A percentile compares a stretch with the other conserved stretches of the same genome.
Conservation (phyloP, 2,329 filamentous ascomycete species). For the Aspergillus costaricaensis region DNA sequence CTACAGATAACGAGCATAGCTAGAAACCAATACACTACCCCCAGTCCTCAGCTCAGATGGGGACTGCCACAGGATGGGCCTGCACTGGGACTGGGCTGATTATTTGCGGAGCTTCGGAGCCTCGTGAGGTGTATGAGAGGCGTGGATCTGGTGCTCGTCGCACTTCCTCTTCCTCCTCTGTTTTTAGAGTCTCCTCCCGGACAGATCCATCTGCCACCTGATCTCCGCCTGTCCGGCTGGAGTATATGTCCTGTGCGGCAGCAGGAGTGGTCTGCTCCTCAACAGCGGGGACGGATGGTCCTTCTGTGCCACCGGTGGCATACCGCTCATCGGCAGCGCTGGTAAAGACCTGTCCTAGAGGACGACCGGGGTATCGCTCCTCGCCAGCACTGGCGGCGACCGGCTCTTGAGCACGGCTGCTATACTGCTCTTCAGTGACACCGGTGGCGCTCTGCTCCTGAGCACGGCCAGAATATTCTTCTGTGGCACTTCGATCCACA, state of each 20-base stretch:
- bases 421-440: not conserved
- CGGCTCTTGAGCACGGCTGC: too few relatives aligned
- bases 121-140: not conserved
- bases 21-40: not conserved
- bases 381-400: too few relatives aligned
- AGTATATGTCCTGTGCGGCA: not conserved
- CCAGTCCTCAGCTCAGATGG: conserved; percentile 8
- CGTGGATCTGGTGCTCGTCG: not conserved
- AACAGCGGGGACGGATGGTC: not conserved
- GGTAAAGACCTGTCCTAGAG: too few relatives aligned
- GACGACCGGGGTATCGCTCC: too few relatives aligned
- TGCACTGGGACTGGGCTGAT: conserved; percentile 7
- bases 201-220: not conserved
- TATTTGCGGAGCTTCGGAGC: not conserved
- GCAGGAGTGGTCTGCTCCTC: not conserved
- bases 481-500: not conserved
- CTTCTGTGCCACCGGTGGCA: not conserved
- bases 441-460: not conserved
- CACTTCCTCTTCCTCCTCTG: not conserved
- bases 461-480: not conserved
- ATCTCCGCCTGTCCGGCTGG: not conserved
- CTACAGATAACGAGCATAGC: conserved; percentile 4
- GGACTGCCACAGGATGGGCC: conserved; percentile 17
- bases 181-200: not conserved
- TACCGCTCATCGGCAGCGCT: not conserved